Conservation (phyloP, 1,284 basidiomycete genomes). For the Fomitopsis betulina region DNA sequence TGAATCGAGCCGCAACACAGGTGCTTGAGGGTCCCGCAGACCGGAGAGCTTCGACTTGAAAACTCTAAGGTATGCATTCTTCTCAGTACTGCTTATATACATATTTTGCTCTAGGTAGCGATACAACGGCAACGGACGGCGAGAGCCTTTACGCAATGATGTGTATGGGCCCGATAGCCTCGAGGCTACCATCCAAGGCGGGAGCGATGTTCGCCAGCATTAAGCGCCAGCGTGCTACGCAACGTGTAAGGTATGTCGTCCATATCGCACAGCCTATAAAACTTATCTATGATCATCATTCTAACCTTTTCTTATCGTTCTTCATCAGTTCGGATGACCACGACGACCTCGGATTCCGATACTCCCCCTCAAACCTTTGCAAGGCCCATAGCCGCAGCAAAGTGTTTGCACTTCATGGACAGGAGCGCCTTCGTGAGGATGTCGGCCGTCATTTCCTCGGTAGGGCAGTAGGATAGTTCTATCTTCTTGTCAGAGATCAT, state of each 20-base stretch:
- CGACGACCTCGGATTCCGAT: too few species aligned
- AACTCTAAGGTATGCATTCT: too few species aligned
- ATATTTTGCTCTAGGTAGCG: too few species aligned
- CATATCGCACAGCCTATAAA: not conserved
- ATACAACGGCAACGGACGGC: too few species aligned
- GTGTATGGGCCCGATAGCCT: not conserved
- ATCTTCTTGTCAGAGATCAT: constrained; percentile 15
- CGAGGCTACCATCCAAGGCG: not conserved
- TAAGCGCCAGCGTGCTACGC: not conserved
- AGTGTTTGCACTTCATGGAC: not conserved
- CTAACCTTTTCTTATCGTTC: too few species aligned
- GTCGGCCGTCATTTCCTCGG: constrained; percentile 23
- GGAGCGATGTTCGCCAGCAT: not conserved
- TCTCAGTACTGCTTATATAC: too few species aligned
- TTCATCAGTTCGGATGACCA: too few species aligned
- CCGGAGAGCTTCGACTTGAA: too few species aligned
- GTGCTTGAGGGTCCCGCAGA: too few species aligned
- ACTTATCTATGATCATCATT: not conserved
- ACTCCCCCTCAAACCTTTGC: not conserved
- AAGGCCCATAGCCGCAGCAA: not conserved
- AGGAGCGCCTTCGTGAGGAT: constrained; percentile 25
- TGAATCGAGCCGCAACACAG: too few species aligned
- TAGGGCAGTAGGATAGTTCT: constrained; percentile 11
- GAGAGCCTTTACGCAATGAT: too few species aligned
- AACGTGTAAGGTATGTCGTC: not conserved